Base-by-base conservation (phyloP, 345 rosid species). In the Hibiscus syriacus region DNA sequence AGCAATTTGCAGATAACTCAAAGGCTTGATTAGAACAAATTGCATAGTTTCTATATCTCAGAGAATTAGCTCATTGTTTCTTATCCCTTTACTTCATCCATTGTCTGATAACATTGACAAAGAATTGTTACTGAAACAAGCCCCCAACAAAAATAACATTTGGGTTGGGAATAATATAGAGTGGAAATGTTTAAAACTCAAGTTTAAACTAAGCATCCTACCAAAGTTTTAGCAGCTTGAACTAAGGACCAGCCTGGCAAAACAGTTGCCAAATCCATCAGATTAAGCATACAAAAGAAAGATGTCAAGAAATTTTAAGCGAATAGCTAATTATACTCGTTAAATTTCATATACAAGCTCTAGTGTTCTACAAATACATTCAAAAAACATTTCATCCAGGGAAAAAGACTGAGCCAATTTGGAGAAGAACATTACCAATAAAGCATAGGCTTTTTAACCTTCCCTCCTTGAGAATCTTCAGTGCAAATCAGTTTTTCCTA, bases 321-420 rank as follows among this genome's bases (percentile, higher is more conserved):
- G 17, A 39, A 68, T 39, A 16, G 29, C 8, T 36, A 59, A 34
- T 34, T 19, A 19, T 59, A 36, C 19, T 38, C 46, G 38, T 55
- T 39, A 23, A 22, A 68, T 41, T 39, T 55, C 20, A 55, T 38
- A 39, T 17, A 38, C 48, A 36, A 60, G 43, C n/a, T n/a, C n/a
- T n/a, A n/a, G n/a, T n/a, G n/a, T 38, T 60, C 41, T 68, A 13
- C 71, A 55, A 39, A 22, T 39, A 32, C 53, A 39, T 68, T 54
- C 62, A 38, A 55, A 43, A 25, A 19, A 39, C 66, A 17, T 23
- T 38, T 25, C 34, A 68, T 43, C 17, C 30, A 68, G 23, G 27
- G 25, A 55, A 22, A 27, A 52, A 30, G 50, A 49, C 16, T 26
- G 50, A 55, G 54, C 10, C 30, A n/a, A 23, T 55, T 67, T 55